A percentile compares a stretch with the other conserved stretches of the same genome.
Evolutionary conservation across 2,329 filamentous ascomycete species (phyloP).

Genomic region (Colletotrichum endophyticum): DNA sequence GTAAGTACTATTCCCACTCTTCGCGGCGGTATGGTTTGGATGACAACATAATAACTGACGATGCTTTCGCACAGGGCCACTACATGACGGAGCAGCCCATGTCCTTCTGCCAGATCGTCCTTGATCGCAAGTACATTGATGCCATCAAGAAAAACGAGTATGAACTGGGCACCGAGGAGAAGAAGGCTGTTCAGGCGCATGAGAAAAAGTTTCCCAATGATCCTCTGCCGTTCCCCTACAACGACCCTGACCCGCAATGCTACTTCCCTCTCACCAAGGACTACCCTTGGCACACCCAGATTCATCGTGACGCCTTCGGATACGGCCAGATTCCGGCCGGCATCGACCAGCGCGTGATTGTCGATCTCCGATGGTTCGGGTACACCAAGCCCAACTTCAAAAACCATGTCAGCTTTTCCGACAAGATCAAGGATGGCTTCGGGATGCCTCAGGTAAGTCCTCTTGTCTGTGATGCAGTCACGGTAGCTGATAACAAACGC

Average conservation of each 20-base stretch:
- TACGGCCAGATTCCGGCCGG: background rate
- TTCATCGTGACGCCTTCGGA: background rate
- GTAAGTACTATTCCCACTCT: background rate
- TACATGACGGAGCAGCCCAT: background rate
- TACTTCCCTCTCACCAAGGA: background rate
- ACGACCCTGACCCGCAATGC: background rate
- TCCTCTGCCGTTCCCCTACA: background rate
- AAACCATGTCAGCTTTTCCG: background rate
- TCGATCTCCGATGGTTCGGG: background rate
- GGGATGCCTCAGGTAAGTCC: background rate
- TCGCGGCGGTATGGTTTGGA: accelerated
- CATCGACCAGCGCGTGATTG: background rate
- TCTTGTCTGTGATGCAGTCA: background rate
- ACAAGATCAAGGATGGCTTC: background rate
- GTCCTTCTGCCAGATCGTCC: background rate
- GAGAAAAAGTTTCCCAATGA: background rate
- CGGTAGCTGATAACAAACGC: background rate
- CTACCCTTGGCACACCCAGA: background rate
- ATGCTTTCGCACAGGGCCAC: background rate
- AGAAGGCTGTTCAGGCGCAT: background rate
- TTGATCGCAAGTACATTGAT: background rate
- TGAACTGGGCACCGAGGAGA: background rate
- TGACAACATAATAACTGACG: background rate
- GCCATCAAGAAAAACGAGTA: background rate
- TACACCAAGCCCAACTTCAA: background rate